phyloP scores from a whole-genome alignment of 371 early-diverging fungal species.

The Mucor plumbeus region DNA sequence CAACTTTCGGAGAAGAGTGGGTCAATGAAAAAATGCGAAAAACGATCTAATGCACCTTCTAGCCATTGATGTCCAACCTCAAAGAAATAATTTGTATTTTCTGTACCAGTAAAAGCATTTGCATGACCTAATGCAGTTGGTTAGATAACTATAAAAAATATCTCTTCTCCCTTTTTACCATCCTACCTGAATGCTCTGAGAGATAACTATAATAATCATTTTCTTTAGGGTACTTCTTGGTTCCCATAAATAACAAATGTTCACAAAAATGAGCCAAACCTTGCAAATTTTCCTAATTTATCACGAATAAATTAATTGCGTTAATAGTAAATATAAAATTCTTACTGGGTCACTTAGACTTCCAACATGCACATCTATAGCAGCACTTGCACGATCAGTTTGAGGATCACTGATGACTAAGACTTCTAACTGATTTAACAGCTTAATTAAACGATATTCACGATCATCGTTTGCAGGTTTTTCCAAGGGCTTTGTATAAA shows the following conservation, averaged over 20 bases:
- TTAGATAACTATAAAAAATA: neutral
- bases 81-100: slow-evolving; percentile 95
- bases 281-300: slow-evolving; percentile 59
- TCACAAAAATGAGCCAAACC: slow-evolving; percentile 99
- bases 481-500: slow-evolving; percentile 45
- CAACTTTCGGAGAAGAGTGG: slow-evolving; percentile 88
- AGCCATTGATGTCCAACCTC: slow-evolving; percentile 85
- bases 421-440: slow-evolving; percentile 81
- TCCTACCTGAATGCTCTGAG: slow-evolving; percentile 33
- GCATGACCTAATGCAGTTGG: slow-evolving; percentile 52
- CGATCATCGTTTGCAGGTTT: slow-evolving; percentile 79
- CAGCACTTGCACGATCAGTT: slow-evolving; percentile 90
- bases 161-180: too few species aligned
- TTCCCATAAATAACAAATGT: slow-evolving; percentile 94
- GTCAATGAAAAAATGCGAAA: slow-evolving; percentile 92
- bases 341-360: slow-evolving; percentile 33
- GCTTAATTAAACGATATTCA: slow-evolving; percentile 80
- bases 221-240: slow-evolving; percentile 87
- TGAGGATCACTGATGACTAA: slow-evolving; percentile 82
- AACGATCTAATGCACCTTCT: slow-evolving; percentile 94
- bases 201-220: slow-evolving; percentile 92
- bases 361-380: slow-evolving; percentile 92
- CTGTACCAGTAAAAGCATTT: slow-evolving; percentile 93
- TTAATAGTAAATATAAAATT: too few species aligned
- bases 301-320: neutral